These are phyloP conservation scores for Pichia gijzeniarum DNA, from an alignment of 805 yeast species.

Conservation along the genomic window DNA sequence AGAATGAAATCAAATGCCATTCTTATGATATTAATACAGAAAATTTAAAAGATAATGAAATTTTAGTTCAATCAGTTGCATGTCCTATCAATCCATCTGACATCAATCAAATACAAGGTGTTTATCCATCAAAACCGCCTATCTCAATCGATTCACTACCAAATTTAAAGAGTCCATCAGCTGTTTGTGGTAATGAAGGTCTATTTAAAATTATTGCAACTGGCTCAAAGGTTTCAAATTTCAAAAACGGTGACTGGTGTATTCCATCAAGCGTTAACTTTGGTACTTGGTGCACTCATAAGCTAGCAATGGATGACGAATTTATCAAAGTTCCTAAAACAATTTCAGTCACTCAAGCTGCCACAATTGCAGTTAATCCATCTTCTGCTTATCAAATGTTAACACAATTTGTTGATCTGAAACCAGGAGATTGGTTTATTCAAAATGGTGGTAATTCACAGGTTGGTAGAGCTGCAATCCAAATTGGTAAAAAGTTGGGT, in stretches of 20 bases:
- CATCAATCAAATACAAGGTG: conserved; percentile 78
- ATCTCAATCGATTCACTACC: conserved; percentile 44
- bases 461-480: conserved; percentile 88
- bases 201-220: conserved; percentile 74
- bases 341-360: conserved; percentile 57
- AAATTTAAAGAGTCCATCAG: conserved; percentile 52
- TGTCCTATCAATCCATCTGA: conserved; percentile 91
- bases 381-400: conserved; percentile 88
- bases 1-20: conserved; percentile 47
- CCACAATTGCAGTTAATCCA: conserved; percentile 90
- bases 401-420: conserved; percentile 54
- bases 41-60: conserved; percentile 33
- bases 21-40: conserved; percentile 38
- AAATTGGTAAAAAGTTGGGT: conserved; percentile 73
- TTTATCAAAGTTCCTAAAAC: conserved; percentile 56
- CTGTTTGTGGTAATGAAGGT: conserved; percentile 94
- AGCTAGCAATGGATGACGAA: conserved; percentile 44
- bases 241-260: conserved; percentile 78
- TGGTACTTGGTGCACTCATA: conserved; percentile 93
- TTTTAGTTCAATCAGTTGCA: conserved; percentile 65
- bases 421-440: conserved; percentile 81
- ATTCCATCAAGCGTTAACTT: conserved; percentile 70
- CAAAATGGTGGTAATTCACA: conserved; percentile 97
- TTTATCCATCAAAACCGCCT: conserved; percentile 72
- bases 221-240: conserved; percentile 44